A percentile compares a stretch with the other conserved stretches of the same genome.
phyloP scores from a whole-genome alignment of 1,284 basidiomycete species.

The Ganoderma sp. region DNA sequence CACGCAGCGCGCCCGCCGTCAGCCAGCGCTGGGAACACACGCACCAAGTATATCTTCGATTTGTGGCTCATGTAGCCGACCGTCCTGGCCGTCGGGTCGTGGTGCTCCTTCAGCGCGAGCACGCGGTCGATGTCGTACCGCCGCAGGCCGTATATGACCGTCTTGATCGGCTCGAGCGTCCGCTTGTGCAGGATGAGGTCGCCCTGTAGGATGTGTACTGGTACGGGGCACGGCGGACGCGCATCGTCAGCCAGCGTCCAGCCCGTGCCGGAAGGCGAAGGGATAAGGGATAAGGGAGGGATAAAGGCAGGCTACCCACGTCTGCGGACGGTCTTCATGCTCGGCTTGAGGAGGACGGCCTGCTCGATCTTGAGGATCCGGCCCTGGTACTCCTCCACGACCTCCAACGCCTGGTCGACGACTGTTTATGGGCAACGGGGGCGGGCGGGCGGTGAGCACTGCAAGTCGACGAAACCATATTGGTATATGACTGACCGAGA shows the following conservation, averaged over 20 bases:
- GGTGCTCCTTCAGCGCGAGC: constrained; percentile 50
- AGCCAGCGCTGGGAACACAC: constrained; percentile 28
- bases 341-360: constrained; percentile 61
- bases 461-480: neutral
- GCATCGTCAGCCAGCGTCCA: neutral
- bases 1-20: neutral
- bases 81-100: constrained; percentile 49
- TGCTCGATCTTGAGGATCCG: constrained; percentile 67
- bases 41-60: constrained; percentile 68
- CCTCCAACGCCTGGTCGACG: constrained; percentile 69
- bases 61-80: constrained; percentile 72
- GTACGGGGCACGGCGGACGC: no score
- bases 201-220: constrained; percentile 76
- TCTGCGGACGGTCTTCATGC: constrained; percentile 61
- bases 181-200: constrained; percentile 73
- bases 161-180: constrained; percentile 70
- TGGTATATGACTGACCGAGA: constrained; percentile 49
- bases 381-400: constrained; percentile 68
- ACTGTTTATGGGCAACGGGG: constrained; percentile 45
- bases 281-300: neutral
- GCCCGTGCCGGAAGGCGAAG: neutral
- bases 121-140: constrained; percentile 70
- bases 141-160: constrained; percentile 67
- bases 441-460: neutral
- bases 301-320: constrained; percentile 46